A percentile compares a stretch with the other conserved stretches of the same genome.
phyloP scores from a whole-genome alignment of 306 rosid genomes.

The Castanea sativa region DNA sequence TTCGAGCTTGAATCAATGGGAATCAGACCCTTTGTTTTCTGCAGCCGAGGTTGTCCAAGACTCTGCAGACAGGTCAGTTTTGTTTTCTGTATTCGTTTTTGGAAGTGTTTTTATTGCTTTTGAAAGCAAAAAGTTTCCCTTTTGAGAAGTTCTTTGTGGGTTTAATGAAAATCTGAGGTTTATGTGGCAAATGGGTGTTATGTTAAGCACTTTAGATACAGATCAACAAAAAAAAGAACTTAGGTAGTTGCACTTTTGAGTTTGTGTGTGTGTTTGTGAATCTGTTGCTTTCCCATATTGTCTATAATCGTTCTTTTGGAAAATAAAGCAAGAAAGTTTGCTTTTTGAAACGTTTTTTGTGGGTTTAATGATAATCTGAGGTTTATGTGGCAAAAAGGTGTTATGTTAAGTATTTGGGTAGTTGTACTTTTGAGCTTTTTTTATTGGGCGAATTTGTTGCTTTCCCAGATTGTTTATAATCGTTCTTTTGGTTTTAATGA shows the following conservation, averaged over 20 bases:
- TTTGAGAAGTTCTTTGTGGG: background rate
- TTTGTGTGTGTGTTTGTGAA: background rate
- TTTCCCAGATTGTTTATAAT: no score
- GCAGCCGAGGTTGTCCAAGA: constrained; percentile 46
- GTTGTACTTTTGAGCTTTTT: background rate
- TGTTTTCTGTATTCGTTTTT: background rate
- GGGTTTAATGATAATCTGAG: background rate
- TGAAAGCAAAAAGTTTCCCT: background rate
- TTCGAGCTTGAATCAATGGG: constrained; percentile 40
- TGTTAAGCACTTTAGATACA: background rate
- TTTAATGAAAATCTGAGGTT: background rate
- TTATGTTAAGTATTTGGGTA: background rate
- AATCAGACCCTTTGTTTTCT: constrained; percentile 40
- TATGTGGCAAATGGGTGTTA: background rate
- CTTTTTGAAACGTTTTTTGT: background rate
- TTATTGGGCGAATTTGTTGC: background rate
- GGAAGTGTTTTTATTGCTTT: background rate
- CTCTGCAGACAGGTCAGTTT: constrained; percentile 38
- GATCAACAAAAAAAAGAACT: background rate
- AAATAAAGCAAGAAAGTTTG: no score
- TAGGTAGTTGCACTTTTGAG: background rate
- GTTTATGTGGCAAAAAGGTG: background rate
- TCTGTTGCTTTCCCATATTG: background rate
- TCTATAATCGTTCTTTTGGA: no score
- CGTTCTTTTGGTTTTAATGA: no score